Evolutionary conservation across 2,329 filamentous ascomycete species (phyloP).

Genomic region (Ophiostoma sp.): DNA sequence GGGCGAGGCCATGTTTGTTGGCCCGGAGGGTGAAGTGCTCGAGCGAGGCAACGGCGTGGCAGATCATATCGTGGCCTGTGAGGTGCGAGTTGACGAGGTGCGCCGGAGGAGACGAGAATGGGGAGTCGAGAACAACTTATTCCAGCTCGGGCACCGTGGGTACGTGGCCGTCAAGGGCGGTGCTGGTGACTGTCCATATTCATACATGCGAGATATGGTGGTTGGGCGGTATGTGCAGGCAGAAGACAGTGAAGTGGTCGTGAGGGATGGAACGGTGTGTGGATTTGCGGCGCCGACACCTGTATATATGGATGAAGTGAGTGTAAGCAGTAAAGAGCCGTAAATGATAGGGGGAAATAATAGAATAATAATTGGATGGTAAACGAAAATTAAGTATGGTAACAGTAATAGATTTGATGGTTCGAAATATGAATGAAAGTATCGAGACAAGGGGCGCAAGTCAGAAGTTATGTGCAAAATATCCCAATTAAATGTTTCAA

Average conservation of each 20-base stretch:
- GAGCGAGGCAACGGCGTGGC: conserved; percentile 20
- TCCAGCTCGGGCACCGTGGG: conserved; percentile 22
- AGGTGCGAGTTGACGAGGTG: conserved; percentile 18
- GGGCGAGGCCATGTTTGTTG: conserved; percentile 24
- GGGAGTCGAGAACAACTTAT: conserved; percentile 26
- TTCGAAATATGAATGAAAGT: too few relatives aligned
- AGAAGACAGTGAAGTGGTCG: conserved; percentile 16
- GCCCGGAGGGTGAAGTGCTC: conserved; percentile 19
- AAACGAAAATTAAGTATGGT: too few relatives aligned
- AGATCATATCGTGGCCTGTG: conserved; percentile 23
- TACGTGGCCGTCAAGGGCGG: conserved; percentile 18
- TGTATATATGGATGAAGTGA: not conserved
- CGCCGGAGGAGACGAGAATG: conserved; percentile 18
- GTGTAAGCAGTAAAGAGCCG: not conserved
- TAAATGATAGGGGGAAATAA: not conserved
- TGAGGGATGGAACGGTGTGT: conserved; percentile 9
- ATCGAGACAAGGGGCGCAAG: too few relatives aligned
- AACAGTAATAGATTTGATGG: too few relatives aligned
- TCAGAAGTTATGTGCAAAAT: not conserved
- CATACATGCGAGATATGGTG: conserved; percentile 22
- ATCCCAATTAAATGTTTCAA: too few relatives aligned
- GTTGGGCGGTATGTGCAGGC: not conserved
- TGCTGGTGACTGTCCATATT: conserved; percentile 22
- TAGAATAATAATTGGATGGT: too few relatives aligned
- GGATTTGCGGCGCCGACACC: conserved; percentile 5